Evolutionary conservation across 345 rosid species (phyloP), one percentile per base, ranked within the genome.

Genomic region (Cardamine resedifolia): DNA sequence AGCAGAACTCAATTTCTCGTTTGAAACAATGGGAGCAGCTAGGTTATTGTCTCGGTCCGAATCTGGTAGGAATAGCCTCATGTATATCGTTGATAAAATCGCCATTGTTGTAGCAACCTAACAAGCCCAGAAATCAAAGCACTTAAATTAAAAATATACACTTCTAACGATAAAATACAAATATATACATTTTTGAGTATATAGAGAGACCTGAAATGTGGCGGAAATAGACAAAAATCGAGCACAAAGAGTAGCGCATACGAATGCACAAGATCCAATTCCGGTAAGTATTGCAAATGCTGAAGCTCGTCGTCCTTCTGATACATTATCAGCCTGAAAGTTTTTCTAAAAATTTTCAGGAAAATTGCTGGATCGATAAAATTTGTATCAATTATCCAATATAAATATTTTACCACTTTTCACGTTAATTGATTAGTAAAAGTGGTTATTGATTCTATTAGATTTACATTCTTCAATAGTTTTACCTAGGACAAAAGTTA

Each of bases 201-300:
- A 72, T 28, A 38, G 8, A 34, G 31, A 27, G 11, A 92, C 98
- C 89, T 84, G 92, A 72, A 93, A 93, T 41, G 87, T 89, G 61
- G 84, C 74, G 5, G 89, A 48, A n/a, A 88, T 87, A 39, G 98
- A 83, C 72, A 93, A 86, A 79, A 93, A 88, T 5, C 98, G 97
- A 60, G 98, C 72, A 9, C 87, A 84, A 1, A 89, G 73, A 66
- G 71, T 90, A 64, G 90, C 97, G 24, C 89, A 87, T 2, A 93
- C 94, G 33, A 87, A 93, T 8, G 96, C 86, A n/a, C 86, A 80
- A 1, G 97, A 87, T 47, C 79, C 86, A n/a, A 90, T 80, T 8
- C 97, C 97, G 1, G 96, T 83, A 10, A 88, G 83, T 45, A 87
- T 84, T 31, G 90, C 98, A 5, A 93, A 93, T 0, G 90, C 78